Conservation (phyloP, 2,329 filamentous ascomycete genomes). For the Ilyonectria robusta region DNA sequence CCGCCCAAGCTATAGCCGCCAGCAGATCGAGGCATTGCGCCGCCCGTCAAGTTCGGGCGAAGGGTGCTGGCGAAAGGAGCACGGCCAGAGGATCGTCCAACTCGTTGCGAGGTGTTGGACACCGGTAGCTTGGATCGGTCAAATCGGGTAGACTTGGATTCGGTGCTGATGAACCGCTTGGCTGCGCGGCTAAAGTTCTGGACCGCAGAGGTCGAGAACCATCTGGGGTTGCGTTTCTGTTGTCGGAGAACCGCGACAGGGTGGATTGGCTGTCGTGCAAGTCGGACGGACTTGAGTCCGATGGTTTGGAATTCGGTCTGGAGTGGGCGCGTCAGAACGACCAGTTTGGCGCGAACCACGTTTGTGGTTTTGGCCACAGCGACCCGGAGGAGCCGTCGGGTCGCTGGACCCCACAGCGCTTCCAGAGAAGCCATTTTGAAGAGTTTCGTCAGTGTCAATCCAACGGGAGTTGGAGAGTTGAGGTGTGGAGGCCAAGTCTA, state of each 20-base stretch:
- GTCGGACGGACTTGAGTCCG: conserved; percentile 57
- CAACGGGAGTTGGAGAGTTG: conserved; percentile 38
- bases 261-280: conserved; percentile 66
- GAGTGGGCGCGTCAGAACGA: conserved; percentile 59
- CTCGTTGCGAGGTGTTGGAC: conserved; percentile 64
- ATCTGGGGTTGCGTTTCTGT: conserved; percentile 60
- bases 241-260: conserved; percentile 67
- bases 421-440: conserved; percentile 68
- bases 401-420: conserved; percentile 70
- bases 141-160: conserved; percentile 54
- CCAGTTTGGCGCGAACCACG: conserved; percentile 65
- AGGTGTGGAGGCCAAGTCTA: conserved; percentile 37
- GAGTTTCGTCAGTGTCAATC: conserved; percentile 41
- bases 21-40: conserved; percentile 85
- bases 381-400: conserved; percentile 68
- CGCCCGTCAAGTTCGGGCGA: conserved; percentile 92
- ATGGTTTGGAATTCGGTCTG: conserved; percentile 63
- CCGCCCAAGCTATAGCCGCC: conserved; percentile 87
- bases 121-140: conserved; percentile 65
- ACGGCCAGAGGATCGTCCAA: conserved; percentile 77
- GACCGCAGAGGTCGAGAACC: conserved; percentile 62
- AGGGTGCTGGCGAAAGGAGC: conserved; percentile 91
- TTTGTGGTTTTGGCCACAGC: conserved; percentile 67
- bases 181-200: conserved; percentile 61
- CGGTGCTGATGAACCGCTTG: conserved; percentile 67